These are phyloP conservation scores for Neophaeococcomyces aloes DNA, from an alignment of 2,329 filamentous ascomycete genomes.

Conservation along the genomic window DNA sequence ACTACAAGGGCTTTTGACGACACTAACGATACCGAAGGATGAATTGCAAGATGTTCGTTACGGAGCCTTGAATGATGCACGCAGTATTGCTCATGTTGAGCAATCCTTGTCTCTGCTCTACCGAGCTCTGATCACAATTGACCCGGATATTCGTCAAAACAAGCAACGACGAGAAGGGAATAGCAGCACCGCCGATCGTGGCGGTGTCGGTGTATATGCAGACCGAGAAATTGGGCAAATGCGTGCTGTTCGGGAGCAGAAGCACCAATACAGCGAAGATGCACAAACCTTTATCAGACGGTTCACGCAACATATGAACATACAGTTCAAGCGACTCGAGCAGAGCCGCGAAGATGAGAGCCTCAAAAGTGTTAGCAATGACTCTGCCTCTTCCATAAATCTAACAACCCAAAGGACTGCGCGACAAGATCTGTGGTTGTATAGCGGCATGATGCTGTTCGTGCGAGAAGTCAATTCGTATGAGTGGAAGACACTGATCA, in stretches of 20 bases:
- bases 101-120: constrained; percentile 67
- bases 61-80: constrained; percentile 59
- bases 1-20: constrained; percentile 77
- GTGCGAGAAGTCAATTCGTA: constrained; percentile 69
- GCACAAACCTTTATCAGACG: constrained; percentile 66
- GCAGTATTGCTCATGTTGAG: constrained; percentile 69
- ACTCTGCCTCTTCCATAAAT: constrained; percentile 53
- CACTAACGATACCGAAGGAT: constrained; percentile 70
- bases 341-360: constrained; percentile 46
- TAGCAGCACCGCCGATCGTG: constrained; percentile 25
- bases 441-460: constrained; percentile 78
- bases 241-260: constrained; percentile 90
- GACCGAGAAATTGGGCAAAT: constrained; percentile 72
- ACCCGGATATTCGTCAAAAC: constrained; percentile 60
- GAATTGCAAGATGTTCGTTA: constrained; percentile 65
- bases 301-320: constrained; percentile 69
- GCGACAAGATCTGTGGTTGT: constrained; percentile 70
- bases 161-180: constrained; percentile 40
- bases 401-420: constrained; percentile 59
- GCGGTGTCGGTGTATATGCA: constrained; percentile 47
- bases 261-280: constrained; percentile 73
- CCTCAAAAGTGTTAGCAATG: constrained; percentile 31
- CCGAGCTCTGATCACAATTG: constrained; percentile 87
- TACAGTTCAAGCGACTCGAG: constrained; percentile 67
- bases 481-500: constrained; percentile 71